Conservation (phyloP, 257 asterid genomes). For the Gentiana dahurica region DNA sequence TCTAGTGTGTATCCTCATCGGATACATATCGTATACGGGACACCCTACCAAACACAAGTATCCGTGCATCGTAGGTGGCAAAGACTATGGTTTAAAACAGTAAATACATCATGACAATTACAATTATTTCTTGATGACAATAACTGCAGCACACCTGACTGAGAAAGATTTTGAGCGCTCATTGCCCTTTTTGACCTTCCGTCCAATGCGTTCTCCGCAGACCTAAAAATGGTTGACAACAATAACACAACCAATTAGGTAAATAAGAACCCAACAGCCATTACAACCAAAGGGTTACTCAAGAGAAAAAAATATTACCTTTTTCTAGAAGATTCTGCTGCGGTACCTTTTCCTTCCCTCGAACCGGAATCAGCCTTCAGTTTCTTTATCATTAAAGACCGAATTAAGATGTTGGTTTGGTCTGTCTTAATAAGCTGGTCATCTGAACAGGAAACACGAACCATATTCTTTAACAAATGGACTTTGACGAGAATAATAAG, state of each 20-base stretch:
- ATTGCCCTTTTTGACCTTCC: conserved; percentile 58
- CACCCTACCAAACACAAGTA: too few relatives aligned
- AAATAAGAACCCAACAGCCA: neutral
- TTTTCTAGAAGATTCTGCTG: conserved; percentile 45
- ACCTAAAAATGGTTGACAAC: conserved; percentile 28
- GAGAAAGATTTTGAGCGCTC: conserved; percentile 35
- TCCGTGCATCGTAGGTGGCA: too few relatives aligned
- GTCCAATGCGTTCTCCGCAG: conserved; percentile 60
- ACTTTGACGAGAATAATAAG: too few relatives aligned
- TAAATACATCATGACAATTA: neutral
- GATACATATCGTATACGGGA: too few relatives aligned
- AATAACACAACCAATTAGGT: conserved; percentile 3
- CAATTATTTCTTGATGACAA: too few relatives aligned
- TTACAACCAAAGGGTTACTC: neutral
- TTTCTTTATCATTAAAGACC: conserved; percentile 65
- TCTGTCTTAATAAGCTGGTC: conserved; percentile 66
- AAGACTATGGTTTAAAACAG: neutral
- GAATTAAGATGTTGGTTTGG: conserved; percentile 61
- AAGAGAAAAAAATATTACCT: conserved; percentile 40
- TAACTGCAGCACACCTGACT: conserved; percentile 34
- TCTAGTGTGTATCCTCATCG: too few relatives aligned
- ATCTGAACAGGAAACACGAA: conserved; percentile 23
- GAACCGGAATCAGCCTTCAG: conserved; percentile 46
- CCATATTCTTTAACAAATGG: too few relatives aligned
- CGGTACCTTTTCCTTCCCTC: conserved; percentile 38